phyloP scores from a whole-genome alignment of 306 rosid species.

The Quercus wislizeni region DNA sequence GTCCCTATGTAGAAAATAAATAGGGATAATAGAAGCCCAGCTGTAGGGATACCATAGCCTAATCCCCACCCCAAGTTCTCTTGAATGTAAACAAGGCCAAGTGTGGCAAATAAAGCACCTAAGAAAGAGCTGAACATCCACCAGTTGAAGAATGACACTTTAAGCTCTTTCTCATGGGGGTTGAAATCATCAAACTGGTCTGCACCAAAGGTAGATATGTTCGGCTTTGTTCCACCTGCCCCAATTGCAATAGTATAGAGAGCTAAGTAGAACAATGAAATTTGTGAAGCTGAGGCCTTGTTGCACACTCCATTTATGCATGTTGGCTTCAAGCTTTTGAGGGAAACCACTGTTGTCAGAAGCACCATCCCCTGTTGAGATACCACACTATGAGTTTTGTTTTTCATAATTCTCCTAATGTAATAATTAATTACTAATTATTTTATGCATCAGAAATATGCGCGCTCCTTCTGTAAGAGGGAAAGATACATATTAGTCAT shows the following conservation, averaged over 20 bases:
- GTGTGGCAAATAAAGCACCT: slow-evolving; percentile 56
- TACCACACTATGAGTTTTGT: not conserved
- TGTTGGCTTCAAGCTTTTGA: slow-evolving; percentile 45
- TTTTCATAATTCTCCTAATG: too few species aligned
- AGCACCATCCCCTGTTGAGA: slow-evolving; percentile 45
- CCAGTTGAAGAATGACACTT: slow-evolving; percentile 83
- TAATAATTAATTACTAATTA: too few species aligned
- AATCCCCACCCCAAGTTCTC: slow-evolving; percentile 79
- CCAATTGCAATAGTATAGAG: slow-evolving; percentile 69
- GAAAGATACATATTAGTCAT: too few species aligned
- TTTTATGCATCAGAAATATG: too few species aligned
- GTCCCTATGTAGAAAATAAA: slow-evolving; percentile 51
- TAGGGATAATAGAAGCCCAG: slow-evolving; percentile 47
- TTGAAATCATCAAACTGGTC: slow-evolving; percentile 77
- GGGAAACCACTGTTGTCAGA: slow-evolving; percentile 53
- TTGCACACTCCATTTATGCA: slow-evolving; percentile 51
- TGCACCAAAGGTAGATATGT: slow-evolving; percentile 74
- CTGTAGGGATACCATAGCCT: slow-evolving; percentile 61
- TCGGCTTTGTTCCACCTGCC: slow-evolving; percentile 68
- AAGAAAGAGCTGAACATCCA: slow-evolving; percentile 66
- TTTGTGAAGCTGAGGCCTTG: slow-evolving; percentile 40
- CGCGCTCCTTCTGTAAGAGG: too few species aligned
- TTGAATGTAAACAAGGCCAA: slow-evolving; percentile 69
- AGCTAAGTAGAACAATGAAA: slow-evolving; percentile 47
- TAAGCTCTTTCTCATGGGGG: slow-evolving; percentile 43